Evolutionary conservation across 2,329 filamentous ascomycete species (phyloP).

Genomic region (Colletotrichum orbiculare): DNA sequence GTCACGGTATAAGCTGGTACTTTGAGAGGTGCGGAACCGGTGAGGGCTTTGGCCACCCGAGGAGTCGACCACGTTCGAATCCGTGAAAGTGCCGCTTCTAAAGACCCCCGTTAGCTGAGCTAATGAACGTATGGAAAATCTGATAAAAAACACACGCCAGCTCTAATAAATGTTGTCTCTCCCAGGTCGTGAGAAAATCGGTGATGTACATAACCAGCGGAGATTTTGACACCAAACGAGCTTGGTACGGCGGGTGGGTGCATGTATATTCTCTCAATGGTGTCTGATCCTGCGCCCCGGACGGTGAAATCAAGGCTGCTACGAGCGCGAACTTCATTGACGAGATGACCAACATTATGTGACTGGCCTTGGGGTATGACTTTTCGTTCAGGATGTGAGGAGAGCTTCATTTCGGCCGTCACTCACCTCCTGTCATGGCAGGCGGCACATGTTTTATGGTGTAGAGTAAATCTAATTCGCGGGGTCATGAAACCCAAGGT

Average conservation of each 20-base stretch:
- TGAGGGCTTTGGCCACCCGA: constrained; percentile 47
- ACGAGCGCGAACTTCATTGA: background rate
- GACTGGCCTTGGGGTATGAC: too few species aligned
- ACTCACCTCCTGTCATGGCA: too few species aligned
- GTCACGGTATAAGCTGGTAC: constrained; percentile 56
- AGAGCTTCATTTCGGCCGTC: background rate
- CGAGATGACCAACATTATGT: background rate
- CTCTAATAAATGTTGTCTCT: constrained; percentile 54
- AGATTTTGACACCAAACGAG: constrained; percentile 58
- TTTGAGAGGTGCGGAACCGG: constrained; percentile 57
- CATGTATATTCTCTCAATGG: constrained; percentile 38
- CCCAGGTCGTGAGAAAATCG: constrained; percentile 55
- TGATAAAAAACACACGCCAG: constrained; percentile 49
- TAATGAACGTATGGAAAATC: background rate
- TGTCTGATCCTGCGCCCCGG: constrained; percentile 11
- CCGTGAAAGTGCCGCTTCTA: constrained; percentile 56
- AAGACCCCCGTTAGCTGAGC: background rate
- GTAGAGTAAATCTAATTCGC: background rate
- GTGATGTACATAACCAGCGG: constrained; percentile 62
- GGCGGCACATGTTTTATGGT: too few species aligned
- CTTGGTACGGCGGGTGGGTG: constrained; percentile 50
- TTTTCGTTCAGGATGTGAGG: background rate
- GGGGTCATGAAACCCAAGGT: constrained; percentile 21
- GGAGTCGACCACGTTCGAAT: constrained; percentile 54
- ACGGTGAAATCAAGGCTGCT: background rate